Evolutionary conservation across 2,329 filamentous ascomycete species (phyloP).

Genomic region (Xylariaceae sp.): DNA sequence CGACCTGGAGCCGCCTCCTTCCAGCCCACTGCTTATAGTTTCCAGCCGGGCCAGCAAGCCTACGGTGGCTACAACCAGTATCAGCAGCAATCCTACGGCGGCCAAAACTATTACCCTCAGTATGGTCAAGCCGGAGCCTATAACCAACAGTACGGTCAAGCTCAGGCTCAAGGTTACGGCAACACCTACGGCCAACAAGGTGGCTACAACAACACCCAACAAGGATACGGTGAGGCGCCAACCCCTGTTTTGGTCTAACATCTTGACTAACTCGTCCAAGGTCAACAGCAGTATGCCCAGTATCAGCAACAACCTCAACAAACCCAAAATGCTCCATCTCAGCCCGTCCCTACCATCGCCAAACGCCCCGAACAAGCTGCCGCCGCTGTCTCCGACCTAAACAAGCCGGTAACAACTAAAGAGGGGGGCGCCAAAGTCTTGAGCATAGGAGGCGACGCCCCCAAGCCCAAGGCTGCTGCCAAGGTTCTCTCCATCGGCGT

Average conservation of each 20-base stretch:
- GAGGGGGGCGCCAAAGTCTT: slow-evolving; percentile 68
- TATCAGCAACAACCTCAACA: slow-evolving; percentile 59
- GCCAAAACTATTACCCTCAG: slow-evolving; percentile 60
- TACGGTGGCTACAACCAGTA: slow-evolving; percentile 65
- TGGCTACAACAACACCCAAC: slow-evolving; percentile 51
- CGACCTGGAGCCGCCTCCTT: slow-evolving; percentile 73
- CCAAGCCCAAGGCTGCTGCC: slow-evolving; percentile 58
- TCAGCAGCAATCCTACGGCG: slow-evolving; percentile 59
- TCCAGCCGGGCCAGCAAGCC: slow-evolving; percentile 75
- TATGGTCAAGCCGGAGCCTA: slow-evolving; percentile 55
- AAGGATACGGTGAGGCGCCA: slow-evolving; percentile 48
- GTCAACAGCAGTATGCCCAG: slow-evolving; percentile 60
- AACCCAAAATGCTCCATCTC: slow-evolving; percentile 49
- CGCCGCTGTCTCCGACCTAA: slow-evolving; percentile 47
- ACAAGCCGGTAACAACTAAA: slow-evolving; percentile 61
- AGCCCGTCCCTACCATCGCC: slow-evolving; percentile 63
- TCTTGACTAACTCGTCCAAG: slow-evolving; percentile 36
- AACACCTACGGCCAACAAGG: slow-evolving; percentile 54
- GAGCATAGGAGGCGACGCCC: slow-evolving; percentile 63
- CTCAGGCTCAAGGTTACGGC: slow-evolving; percentile 62
- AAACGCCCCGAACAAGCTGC: slow-evolving; percentile 63
- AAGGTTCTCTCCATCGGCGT: slow-evolving; percentile 82
- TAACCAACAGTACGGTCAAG: slow-evolving; percentile 59
- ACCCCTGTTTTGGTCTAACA: not conserved
- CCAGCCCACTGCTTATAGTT: slow-evolving; percentile 73